phyloP scores from a whole-genome alignment of 108 stramenopile genomes.

The Pseudonitzschia pungens region DNA sequence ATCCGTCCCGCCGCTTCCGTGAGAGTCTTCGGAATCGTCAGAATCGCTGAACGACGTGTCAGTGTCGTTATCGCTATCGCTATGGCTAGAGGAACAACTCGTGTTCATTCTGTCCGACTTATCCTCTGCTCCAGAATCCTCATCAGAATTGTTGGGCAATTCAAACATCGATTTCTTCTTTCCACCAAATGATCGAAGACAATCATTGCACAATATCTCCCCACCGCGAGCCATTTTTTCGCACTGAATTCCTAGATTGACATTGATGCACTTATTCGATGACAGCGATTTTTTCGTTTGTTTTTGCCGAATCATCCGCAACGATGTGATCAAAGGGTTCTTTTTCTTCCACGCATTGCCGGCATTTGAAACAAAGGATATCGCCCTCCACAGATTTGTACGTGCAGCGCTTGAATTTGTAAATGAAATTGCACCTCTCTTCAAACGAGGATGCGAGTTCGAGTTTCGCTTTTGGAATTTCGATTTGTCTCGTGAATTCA shows the following conservation, averaged over 20 bases:
- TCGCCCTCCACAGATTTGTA: constrained; percentile 1
- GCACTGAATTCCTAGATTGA: background rate
- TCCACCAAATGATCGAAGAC: background rate
- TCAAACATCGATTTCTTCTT: background rate
- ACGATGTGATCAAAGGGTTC: constrained; percentile 1
- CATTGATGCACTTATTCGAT: background rate
- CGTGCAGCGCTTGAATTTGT: constrained; percentile 5
- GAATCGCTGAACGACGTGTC: background rate
- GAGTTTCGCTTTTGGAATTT: background rate
- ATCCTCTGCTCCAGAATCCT: background rate
- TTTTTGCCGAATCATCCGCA: background rate
- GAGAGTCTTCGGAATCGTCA: constrained; percentile 5
- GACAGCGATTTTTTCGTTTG: background rate
- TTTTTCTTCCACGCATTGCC: background rate
- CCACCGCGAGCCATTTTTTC: background rate
- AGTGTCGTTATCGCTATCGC: too few relatives aligned
- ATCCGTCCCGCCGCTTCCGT: background rate
- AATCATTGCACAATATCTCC: constrained; percentile 3
- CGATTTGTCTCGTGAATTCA: background rate
- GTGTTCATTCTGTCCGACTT: background rate
- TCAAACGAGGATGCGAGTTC: background rate
- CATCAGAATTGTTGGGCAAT: background rate
- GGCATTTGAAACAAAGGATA: background rate
- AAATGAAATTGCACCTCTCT: background rate
- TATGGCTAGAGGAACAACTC: constrained; percentile 3